Base-by-base conservation (phyloP, 306 rosid genomes). In the Hippophae tibetana region DNA sequence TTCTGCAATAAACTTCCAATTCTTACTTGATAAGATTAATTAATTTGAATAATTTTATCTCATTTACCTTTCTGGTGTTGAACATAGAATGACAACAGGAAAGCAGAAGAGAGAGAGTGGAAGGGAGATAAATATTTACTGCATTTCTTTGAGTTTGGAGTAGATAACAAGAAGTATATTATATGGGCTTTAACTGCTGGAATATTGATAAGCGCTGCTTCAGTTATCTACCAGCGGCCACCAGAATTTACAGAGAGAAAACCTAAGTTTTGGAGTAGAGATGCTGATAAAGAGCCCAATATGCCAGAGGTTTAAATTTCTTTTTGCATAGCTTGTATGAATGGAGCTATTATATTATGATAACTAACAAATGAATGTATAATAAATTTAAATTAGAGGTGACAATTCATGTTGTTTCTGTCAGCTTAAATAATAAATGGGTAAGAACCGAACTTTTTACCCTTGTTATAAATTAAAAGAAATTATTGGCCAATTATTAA, bases 131-230 rank as follows among this genome's bases (percentile, higher is more conserved):
- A 72, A 67, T 63, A 83, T 73, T 82, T 85, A 41, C 38, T 74
- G 8, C 98, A 87, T 56, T 81, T 64, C 68, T 90, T 90, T 47
- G 77, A 85, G 47, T 79, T 73, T 54, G 87, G 85, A 64, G 73
- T 55, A 57, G 76, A 77, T 54, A 46, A 61, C 44, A 80, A 70
- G 61, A 80, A 62, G 63, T 83, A 75, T 60, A 86, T 78, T 48
- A 87, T 90, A 41, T 90, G 98, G 98, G 98, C 92, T 64, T 9
- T 87, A 50, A 90, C 98, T 52, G 98, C 98, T 13, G 84, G 92
- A 14, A 79, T 90, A 56, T 71, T 90, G 67, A 90, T 90, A 14
- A 52, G 63, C 64, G 79, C 79, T 6, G 92, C 98, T 44, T 81
- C 89, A 5, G 8, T 83, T 13, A 45, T 85, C 65, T 79, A 73